Base-by-base conservation (phyloP, 768 basidiomycete species). In the Chalciporus sphaerocephalus region DNA sequence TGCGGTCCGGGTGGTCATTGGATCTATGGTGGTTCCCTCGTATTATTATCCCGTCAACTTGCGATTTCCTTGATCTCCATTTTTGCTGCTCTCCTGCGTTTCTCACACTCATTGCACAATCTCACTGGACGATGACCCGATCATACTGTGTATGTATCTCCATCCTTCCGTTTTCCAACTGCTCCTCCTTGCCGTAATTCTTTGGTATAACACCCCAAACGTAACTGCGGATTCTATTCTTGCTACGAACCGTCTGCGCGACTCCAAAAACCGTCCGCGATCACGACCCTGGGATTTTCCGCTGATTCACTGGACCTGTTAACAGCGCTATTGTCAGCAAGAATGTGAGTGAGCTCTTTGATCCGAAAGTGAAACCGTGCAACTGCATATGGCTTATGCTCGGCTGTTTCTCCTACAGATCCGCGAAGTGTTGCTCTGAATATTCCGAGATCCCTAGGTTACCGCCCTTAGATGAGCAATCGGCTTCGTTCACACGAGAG, bases 271-370 rank as follows among this genome's bases (percentile, higher is more conserved):
- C 32, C 42, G 28, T 28, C 33, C 39, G 5, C 55, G 28, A 43
- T 35, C 40, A 35, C 37, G 40, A 22, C 24, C 43, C 39, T 45
- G 52, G 48, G 46, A 60, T 48, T 49, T 12, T 12, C 38, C 48
- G n/a, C 38, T 25, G 44, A 38, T 33, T 32, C 25, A 23, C 46
- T 45, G 24, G 7, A 48, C 38, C 27, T 12, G 35, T 37, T 17
- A 46, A 55, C 62, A 85, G 83, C 63, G 71, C 81, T 44, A 77
- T 85, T 53, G 77, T 85, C 56, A 83, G 77, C 73, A 81, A 75
- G 57, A 85, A 83, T 50, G 83, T 85, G 68, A 71, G 83, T 82
- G 20, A 25, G 42, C 45, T 38, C 40, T 27, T 42, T 43, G 48
- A 38, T 6, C n/a, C 39, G 15, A 28, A 27, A 30, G 47, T 44